A percentile compares a stretch with the other conserved stretches of the same genome.
These are phyloP conservation scores for Saccharum spontaneum DNA, from an alignment of 176 grass and related monocot genomes.

Conservation along the genomic window DNA sequence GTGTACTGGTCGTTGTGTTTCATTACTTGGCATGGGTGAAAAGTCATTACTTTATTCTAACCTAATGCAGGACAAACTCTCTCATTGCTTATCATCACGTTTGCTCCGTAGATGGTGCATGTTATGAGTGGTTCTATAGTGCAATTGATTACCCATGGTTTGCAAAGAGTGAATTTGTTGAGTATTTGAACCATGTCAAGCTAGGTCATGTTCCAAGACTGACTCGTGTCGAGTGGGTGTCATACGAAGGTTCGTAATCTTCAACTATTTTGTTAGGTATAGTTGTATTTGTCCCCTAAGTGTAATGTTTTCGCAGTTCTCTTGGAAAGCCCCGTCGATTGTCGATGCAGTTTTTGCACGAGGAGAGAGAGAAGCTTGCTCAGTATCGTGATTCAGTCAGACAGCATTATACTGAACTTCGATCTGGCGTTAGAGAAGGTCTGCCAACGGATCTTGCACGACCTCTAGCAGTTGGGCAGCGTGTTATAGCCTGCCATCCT, in stretches of 20 bases:
- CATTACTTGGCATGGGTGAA: constrained; percentile 4
- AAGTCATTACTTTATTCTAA: constrained; percentile 34
- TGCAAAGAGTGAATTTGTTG: constrained; percentile 93
- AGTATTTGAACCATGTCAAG: constrained; percentile 96
- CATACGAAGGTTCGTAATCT: constrained; percentile 69
- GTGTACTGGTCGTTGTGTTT: constrained; percentile 1
- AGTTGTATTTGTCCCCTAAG: constrained; percentile 25
- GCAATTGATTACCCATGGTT: constrained; percentile 99
- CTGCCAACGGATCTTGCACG: constrained; percentile 86
- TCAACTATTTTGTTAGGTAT: constrained; percentile 33
- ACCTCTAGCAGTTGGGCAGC: constrained; percentile 84
- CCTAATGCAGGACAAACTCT: constrained; percentile 66
- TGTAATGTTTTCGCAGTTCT: constrained; percentile 69
- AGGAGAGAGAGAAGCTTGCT: constrained; percentile 87
- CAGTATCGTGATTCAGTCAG: constrained; percentile 93
- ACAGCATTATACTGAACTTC: constrained; percentile 82
- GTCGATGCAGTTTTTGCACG: constrained; percentile 78
- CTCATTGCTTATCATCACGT: constrained; percentile 82
- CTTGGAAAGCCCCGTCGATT: constrained; percentile 95
- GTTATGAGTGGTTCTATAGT: constrained; percentile 99
- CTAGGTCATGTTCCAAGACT: constrained; percentile 88
- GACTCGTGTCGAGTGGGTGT: constrained; percentile 91
- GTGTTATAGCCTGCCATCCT: constrained; percentile 88
- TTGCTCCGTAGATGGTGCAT: constrained; percentile 87
- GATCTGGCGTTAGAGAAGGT: constrained; percentile 77